Evolutionary conservation across 768 basidiomycete species (phyloP).

Genomic region (Filobasidium wieringae): DNA sequence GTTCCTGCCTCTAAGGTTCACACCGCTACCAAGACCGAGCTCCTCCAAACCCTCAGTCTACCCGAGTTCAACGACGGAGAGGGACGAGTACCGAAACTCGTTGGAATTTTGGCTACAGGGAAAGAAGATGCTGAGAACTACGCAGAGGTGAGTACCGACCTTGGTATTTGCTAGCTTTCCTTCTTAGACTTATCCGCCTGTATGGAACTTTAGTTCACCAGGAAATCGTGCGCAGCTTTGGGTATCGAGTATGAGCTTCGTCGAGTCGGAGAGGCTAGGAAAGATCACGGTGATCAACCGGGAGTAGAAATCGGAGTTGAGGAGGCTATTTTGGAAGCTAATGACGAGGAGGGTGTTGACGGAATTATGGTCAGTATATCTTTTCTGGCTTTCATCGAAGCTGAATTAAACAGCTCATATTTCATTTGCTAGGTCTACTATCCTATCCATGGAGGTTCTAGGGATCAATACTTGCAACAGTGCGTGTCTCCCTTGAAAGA

Average conservation of each 20-base stretch:
- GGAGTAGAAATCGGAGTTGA: constrained; percentile 80
- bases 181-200: neutral
- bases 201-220: constrained; percentile 53
- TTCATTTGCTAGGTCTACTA: constrained; percentile 72
- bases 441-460: constrained; percentile 77
- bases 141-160: constrained; percentile 42
- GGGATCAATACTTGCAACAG: constrained; percentile 97
- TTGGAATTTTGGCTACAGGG: constrained; percentile 76
- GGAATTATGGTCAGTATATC: constrained; percentile 74
- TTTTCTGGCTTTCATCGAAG: too few relatives aligned
- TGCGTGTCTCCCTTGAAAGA: constrained; percentile 93
- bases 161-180: neutral
- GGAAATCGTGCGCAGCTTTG: constrained; percentile 75
- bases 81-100: constrained; percentile 52
- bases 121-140: constrained; percentile 43
- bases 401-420: too few relatives aligned
- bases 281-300: constrained; percentile 41
- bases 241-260: constrained; percentile 78
- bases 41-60: constrained; percentile 20
- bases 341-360: constrained; percentile 69
- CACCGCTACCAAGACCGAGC: constrained; percentile 34
- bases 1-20: constrained; percentile 36
- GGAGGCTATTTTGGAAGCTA: constrained; percentile 89
- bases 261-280: constrained; percentile 47
- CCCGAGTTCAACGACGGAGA: constrained; percentile 8